Percentiles rank a stretch among this genome's conserved stretches.
Evolutionary conservation across 116 monocot genomes (phyloP).

Genomic region (Iris pallida): DNA sequence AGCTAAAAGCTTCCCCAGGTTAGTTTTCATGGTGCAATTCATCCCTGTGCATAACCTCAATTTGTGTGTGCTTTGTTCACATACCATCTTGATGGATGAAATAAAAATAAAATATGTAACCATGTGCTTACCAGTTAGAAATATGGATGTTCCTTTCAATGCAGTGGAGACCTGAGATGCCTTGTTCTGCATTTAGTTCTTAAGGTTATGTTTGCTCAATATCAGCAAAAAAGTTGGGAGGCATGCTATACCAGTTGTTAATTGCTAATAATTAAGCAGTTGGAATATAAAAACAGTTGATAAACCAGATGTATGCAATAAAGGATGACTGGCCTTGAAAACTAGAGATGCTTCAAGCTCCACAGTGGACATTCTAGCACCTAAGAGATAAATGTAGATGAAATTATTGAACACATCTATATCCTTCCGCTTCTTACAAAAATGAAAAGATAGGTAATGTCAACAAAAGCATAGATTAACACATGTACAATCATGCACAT

Average conservation of each 20-base stretch:
- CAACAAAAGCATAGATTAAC: too few relatives aligned
- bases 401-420: too few relatives aligned
- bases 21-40: conserved; percentile 62
- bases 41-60: conserved; percentile 39
- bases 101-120: too few relatives aligned
- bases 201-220: conserved; percentile 1
- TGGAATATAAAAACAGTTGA: neutral
- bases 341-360: conserved; percentile 47
- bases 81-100: neutral
- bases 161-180: conserved; percentile 48
- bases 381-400: conserved; percentile 16
- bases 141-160: conserved; percentile 86
- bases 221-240: conserved; percentile 4
- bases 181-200: conserved; percentile 49
- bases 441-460: too few relatives aligned
- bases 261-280: neutral
- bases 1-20: conserved; percentile 60
- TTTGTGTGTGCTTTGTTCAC: neutral
- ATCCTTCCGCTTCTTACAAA: too few relatives aligned
- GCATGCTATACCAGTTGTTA: neutral
- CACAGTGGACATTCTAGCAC: conserved; percentile 49
- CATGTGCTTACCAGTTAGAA: conserved; percentile 66
- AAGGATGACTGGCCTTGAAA: conserved; percentile 43
- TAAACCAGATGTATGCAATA: neutral
- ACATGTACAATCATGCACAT: too few relatives aligned